Base-by-base conservation (phyloP, 192 early-diverging fungal genomes). In the Lunasporangiospora selenospora region DNA sequence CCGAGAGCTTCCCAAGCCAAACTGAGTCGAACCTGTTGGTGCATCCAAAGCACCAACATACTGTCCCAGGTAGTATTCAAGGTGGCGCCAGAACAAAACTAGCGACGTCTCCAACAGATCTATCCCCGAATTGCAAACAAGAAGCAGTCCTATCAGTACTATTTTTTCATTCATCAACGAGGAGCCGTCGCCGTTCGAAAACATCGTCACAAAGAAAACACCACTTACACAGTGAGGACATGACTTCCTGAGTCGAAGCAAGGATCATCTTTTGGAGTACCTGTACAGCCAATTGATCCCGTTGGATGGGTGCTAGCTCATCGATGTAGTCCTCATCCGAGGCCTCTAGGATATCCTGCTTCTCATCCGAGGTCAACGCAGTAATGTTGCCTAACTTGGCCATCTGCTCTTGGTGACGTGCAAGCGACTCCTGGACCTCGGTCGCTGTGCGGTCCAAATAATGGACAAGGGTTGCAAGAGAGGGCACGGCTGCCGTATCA, bases 61-160 rank as follows among this genome's bases (percentile, higher is more conserved):
- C 23, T 67, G 75, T 15, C 54, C 53, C 27, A 83, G 39, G 58
- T 83, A 90, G 54, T 82, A 86, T 34, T 87, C 80, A 52, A 92
- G 65, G 59, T 92, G 91, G 4, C 88, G 80, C 91, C 91, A 92
- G 51, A 91, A 57, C 64, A 92, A 71, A 33, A 89, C 81, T 32
- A 91, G 64, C 0, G 85, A 77, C 51, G 83, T 80, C 64, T 88
- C 83, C 9, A 86, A 53, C n/a, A 79, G 46, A 47, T 80, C 81
- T 64, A 82, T 37, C 2, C 37, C 16, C 27, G 33, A 4, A 15
- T 19, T 7, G 5, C 16, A 47, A 49, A 46, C 11, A 46, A 57
- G 46, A 56, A 11, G n/a, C 49, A 54, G 32, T 41, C n/a, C n/a
- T n/a, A n/a, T n/a, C n/a, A n/a, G n/a, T n/a, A n/a, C n/a, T n/a